A percentile compares a stretch with the other conserved stretches of the same genome.
Evolutionary conservation across 2,329 filamentous ascomycete species (phyloP).

Genomic region (Epichloe hybrida): DNA sequence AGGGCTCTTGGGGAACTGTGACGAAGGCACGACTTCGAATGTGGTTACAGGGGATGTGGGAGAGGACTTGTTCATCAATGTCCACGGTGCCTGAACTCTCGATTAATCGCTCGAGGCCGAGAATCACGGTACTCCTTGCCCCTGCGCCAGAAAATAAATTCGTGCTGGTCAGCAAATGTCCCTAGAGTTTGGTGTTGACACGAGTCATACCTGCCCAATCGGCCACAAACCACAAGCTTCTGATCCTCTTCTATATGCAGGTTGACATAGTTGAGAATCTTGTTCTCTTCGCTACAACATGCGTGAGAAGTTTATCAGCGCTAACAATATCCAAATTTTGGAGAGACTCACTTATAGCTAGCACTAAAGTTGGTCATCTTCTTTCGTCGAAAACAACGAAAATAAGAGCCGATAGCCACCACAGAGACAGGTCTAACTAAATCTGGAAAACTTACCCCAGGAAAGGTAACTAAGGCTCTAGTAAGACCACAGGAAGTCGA

Average conservation of each 20-base stretch:
- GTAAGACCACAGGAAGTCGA: too few species aligned
- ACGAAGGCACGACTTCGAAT: conserved; percentile 18
- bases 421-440: too few species aligned
- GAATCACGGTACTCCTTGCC: conserved; percentile 14
- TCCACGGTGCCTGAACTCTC: conserved; percentile 13
- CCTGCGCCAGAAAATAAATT: not conserved
- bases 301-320: not conserved
- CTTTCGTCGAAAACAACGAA: too few species aligned
- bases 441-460: too few species aligned
- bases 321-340: not conserved
- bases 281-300: conserved; percentile 2
- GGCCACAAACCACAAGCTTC: conserved; percentile 13
- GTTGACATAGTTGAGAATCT: conserved; percentile 8
- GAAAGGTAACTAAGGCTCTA: too few species aligned
- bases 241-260: conserved; percentile 8
- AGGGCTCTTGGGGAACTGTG: conserved; percentile 18
- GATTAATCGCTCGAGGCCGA: conserved; percentile 8
- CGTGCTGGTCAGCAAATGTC: too few species aligned
- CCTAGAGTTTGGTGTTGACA: not conserved
- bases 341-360: conserved; percentile 8
- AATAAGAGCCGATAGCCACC: too few species aligned
- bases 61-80: conserved; percentile 17
- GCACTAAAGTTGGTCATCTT: conserved; percentile 7
- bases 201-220: not conserved
- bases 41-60: conserved; percentile 8